Conservation (phyloP, 2,329 filamentous ascomycete genomes). For the Fusarium lyarnte region DNA sequence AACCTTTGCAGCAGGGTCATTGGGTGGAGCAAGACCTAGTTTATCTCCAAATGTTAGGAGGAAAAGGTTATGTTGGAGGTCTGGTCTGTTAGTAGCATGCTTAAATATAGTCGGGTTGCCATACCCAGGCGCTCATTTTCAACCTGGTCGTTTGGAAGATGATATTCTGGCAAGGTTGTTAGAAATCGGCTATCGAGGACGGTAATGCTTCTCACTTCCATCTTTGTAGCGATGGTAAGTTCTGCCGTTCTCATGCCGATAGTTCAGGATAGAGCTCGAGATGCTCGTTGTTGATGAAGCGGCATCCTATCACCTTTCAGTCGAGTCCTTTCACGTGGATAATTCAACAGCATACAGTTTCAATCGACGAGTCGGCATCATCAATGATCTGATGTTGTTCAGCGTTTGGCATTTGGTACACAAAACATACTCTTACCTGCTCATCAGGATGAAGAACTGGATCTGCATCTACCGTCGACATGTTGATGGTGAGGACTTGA, state of each 20-base stretch:
- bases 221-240: constrained; percentile 13
- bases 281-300: background rate
- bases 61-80: background rate
- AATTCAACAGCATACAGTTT: background rate
- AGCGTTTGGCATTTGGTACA: background rate
- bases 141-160: background rate
- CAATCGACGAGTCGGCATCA: background rate
- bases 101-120: accelerated
- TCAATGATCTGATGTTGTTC: accelerated
- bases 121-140: background rate
- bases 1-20: accelerated
- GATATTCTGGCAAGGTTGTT: background rate
- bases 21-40: background rate
- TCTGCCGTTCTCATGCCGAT: constrained; percentile 10
- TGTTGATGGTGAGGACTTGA: accelerated
- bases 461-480: background rate
- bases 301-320: background rate
- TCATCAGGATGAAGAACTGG: background rate
- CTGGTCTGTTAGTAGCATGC: accelerated
- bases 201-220: background rate
- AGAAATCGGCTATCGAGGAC: accelerated
- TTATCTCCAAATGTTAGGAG: background rate
- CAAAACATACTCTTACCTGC: accelerated
- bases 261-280: background rate
- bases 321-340: accelerated